Evolutionary conservation across 2,329 filamentous ascomycete species (phyloP).

Genomic region (Endoconidiophora polonica): DNA sequence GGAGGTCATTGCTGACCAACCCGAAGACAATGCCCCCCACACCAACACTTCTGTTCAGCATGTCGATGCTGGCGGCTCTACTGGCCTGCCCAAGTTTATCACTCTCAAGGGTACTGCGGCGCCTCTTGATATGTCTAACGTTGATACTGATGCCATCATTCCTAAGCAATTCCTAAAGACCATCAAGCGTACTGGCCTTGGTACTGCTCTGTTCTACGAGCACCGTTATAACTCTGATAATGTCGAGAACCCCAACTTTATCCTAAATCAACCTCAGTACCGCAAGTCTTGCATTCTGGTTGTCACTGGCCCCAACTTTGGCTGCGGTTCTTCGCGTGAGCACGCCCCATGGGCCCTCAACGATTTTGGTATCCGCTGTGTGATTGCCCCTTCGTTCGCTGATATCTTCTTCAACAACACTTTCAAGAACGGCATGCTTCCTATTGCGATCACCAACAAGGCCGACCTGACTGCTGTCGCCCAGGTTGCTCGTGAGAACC

Average conservation of each 20-base stretch:
- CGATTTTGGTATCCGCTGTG: slow-evolving; percentile 87
- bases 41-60: slow-evolving; percentile 38
- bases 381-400: slow-evolving; percentile 67
- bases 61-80: slow-evolving; percentile 29
- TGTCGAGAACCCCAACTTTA: slow-evolving; percentile 60
- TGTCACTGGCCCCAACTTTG: slow-evolving; percentile 84
- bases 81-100: slow-evolving; percentile 70
- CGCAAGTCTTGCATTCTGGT: slow-evolving; percentile 75
- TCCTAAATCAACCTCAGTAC: slow-evolving; percentile 84
- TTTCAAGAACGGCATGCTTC: slow-evolving; percentile 99
- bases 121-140: slow-evolving; percentile 71
- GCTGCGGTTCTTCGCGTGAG: slow-evolving; percentile 81
- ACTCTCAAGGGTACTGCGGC: slow-evolving; percentile 75
- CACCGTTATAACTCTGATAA: slow-evolving; percentile 63
- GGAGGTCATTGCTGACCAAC: slow-evolving; percentile 38
- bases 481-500: slow-evolving; percentile 59
- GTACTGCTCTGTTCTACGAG: slow-evolving; percentile 70
- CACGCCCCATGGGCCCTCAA: slow-evolving; percentile 94
- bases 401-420: slow-evolving; percentile 97
- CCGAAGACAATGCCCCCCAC: slow-evolving; percentile 46
- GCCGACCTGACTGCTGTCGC: slow-evolving; percentile 52
- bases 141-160: slow-evolving; percentile 98
- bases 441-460: slow-evolving; percentile 56
- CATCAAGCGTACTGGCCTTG: slow-evolving; percentile 92
- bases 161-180: slow-evolving; percentile 99